These are phyloP conservation scores for Nidula microcarpa DNA, from an alignment of 768 basidiomycete species.

Conservation along the genomic window DNA sequence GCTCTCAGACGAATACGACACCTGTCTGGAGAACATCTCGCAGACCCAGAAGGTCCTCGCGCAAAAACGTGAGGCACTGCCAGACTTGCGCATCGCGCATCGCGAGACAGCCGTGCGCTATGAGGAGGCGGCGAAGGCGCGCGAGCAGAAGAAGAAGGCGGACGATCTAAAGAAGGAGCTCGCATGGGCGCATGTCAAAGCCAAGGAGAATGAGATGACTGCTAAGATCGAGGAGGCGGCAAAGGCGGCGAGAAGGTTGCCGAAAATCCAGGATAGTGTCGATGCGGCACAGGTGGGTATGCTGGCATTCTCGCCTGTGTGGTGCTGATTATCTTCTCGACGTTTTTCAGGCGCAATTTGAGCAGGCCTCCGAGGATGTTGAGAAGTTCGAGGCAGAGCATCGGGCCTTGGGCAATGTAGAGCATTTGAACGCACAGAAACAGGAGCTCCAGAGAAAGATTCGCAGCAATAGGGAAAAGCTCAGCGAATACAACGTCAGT, in stretches of 20 bases:
- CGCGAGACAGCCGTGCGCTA: constrained; percentile 57
- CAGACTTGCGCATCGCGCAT: constrained; percentile 64
- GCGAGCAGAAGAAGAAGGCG: constrained; percentile 64
- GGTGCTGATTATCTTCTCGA: too few species aligned
- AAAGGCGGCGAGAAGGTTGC: constrained; percentile 26
- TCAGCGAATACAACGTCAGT: constrained; percentile 44
- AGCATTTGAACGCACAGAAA: constrained; percentile 30
- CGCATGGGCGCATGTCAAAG: constrained; percentile 82
- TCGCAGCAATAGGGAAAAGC: constrained; percentile 37
- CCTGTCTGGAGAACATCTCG: constrained; percentile 68
- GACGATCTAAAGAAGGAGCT: constrained; percentile 75
- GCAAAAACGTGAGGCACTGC: constrained; percentile 74
- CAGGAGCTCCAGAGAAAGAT: constrained; percentile 45
- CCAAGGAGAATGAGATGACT: constrained; percentile 60
- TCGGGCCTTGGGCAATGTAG: constrained; percentile 23
- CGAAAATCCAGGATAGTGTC: constrained; percentile 32
- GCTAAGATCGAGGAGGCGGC: constrained; percentile 31
- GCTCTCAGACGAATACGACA: constrained; percentile 82
- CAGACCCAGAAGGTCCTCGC: constrained; percentile 62
- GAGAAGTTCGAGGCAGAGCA: constrained; percentile 23
- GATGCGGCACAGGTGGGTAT: constrained; percentile 27
- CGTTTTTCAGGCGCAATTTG: constrained; percentile 21
- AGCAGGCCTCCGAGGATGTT: constrained; percentile 26
- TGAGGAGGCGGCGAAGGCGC: constrained; percentile 71
- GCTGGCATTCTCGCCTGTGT: neutral